Evolutionary conservation across 2,329 filamentous ascomycete genomes (phyloP).

Genomic region (Lecanosticta acicola): DNA sequence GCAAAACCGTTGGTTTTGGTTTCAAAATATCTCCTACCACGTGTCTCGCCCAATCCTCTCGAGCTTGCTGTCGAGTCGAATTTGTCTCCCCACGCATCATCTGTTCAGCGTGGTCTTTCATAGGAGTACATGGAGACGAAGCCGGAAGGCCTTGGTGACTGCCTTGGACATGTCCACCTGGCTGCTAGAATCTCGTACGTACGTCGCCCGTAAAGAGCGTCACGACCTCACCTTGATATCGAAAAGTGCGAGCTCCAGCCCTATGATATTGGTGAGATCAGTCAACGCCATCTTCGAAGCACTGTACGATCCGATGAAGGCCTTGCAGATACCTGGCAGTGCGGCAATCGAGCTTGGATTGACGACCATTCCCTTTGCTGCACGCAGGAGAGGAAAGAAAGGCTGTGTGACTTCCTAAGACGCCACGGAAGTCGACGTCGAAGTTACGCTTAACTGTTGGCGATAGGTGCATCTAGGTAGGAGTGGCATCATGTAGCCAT

Average conservation of each 20-base stretch:
- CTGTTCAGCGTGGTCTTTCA: slow-evolving; percentile 37
- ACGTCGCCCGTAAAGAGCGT: slow-evolving; percentile 10
- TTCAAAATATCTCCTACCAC: slow-evolving; percentile 14
- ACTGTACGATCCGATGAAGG: slow-evolving; percentile 30
- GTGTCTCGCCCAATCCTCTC: slow-evolving; percentile 8
- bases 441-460: slow-evolving; percentile 44
- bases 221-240: slow-evolving; percentile 25
- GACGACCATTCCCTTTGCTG: slow-evolving; percentile 32
- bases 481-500: slow-evolving; percentile 26
- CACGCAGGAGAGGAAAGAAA: slow-evolving; percentile 47
- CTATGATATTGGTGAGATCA: slow-evolving; percentile 21
- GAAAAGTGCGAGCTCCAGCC: slow-evolving; percentile 28
- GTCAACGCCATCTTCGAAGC: slow-evolving; percentile 28
- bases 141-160: slow-evolving; percentile 31
- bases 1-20: slow-evolving; percentile 2
- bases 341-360: slow-evolving; percentile 36
- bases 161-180: slow-evolving; percentile 32
- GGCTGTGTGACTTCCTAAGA: slow-evolving; percentile 30
- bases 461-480: slow-evolving; percentile 25
- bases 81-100: slow-evolving; percentile 6
- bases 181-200: slow-evolving; percentile 10
- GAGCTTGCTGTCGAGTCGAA: slow-evolving; percentile 9
- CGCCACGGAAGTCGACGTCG: slow-evolving; percentile 49
- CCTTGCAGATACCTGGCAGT: slow-evolving; percentile 14
- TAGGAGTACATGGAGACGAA: slow-evolving; percentile 45